phyloP scores from a whole-genome alignment of 2,329 filamentous ascomycete genomes.

The Pseudocercospora fijiensis region DNA sequence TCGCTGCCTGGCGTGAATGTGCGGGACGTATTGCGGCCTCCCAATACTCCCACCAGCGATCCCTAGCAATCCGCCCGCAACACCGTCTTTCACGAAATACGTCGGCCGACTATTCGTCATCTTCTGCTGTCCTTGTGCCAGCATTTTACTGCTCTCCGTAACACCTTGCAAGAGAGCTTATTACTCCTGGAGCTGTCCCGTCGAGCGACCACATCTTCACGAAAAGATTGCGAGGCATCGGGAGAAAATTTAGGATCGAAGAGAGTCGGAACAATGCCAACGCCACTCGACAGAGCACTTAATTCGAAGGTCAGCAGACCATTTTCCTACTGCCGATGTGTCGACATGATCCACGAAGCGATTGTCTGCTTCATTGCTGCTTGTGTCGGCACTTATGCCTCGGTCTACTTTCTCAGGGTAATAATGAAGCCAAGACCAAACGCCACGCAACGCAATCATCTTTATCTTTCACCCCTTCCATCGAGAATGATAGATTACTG shows the following conservation, averaged over 20 bases:
- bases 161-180: not conserved
- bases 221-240: not conserved
- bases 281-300: slow-evolving; percentile 50
- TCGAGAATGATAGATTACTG: not conserved
- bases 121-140: not conserved
- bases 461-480: not conserved
- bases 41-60: not conserved
- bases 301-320: slow-evolving; percentile 43
- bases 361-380: not conserved
- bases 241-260: not conserved
- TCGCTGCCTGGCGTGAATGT: not conserved
- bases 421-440: not conserved
- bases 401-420: not conserved
- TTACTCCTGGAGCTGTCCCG: not conserved
- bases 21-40: not conserved
- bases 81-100: not conserved
- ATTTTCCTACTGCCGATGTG: too few relatives aligned
- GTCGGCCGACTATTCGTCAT: not conserved
- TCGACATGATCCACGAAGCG: not conserved
- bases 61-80: not conserved
- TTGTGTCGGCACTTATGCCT: not conserved
- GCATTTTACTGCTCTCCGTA: not conserved
- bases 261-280: slow-evolving; percentile 46
- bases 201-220: slow-evolving; percentile 2
- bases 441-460: not conserved